These are phyloP conservation scores for Rosa persica DNA, from an alignment of 306 rosid genomes.

Conservation along the genomic window DNA sequence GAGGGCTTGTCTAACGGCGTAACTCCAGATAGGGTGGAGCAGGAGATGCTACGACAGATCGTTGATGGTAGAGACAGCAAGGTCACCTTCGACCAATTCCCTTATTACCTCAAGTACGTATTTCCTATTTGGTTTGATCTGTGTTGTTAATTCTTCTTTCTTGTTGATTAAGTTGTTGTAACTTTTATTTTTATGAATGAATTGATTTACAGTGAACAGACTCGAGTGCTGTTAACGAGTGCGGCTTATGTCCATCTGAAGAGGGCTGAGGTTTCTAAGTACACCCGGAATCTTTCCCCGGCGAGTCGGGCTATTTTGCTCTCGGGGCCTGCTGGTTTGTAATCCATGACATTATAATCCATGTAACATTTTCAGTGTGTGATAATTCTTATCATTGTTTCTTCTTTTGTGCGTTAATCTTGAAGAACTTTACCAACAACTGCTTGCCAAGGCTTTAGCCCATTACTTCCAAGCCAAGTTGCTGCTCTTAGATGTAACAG, in stretches of 20 bases:
- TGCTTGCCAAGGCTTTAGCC: slow-evolving; percentile 97
- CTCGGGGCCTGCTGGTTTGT: slow-evolving; percentile 89
- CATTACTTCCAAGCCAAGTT: slow-evolving; percentile 94
- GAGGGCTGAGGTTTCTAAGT: slow-evolving; percentile 78
- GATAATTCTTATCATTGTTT: slow-evolving; percentile 3
- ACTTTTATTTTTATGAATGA: not conserved
- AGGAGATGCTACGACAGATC: slow-evolving; percentile 57
- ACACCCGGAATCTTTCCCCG: slow-evolving; percentile 92
- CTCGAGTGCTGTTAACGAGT: slow-evolving; percentile 82
- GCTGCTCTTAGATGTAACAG: slow-evolving; percentile 81
- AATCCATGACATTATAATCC: not conserved
- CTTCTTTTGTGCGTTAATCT: not conserved
- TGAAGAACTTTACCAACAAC: slow-evolving; percentile 88
- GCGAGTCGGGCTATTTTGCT: slow-evolving; percentile 91
- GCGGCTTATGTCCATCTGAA: slow-evolving; percentile 94
- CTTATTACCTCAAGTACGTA: slow-evolving; percentile 68
- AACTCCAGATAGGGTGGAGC: slow-evolving; percentile 58
- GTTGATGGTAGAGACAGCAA: slow-evolving; percentile 74
- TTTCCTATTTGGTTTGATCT: not conserved
- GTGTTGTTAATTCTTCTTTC: not conserved
- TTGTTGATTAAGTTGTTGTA: not conserved
- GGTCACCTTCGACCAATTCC: slow-evolving; percentile 77
- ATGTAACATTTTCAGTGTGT: not conserved
- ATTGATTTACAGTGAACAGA: slow-evolving; percentile 66
- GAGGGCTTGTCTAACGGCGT: slow-evolving; percentile 25